A percentile compares a stretch with the other conserved stretches of the same genome.
phyloP scores from a whole-genome alignment of 1,284 basidiomycete genomes.

The Cutaneotrichosporon cutaneum region DNA sequence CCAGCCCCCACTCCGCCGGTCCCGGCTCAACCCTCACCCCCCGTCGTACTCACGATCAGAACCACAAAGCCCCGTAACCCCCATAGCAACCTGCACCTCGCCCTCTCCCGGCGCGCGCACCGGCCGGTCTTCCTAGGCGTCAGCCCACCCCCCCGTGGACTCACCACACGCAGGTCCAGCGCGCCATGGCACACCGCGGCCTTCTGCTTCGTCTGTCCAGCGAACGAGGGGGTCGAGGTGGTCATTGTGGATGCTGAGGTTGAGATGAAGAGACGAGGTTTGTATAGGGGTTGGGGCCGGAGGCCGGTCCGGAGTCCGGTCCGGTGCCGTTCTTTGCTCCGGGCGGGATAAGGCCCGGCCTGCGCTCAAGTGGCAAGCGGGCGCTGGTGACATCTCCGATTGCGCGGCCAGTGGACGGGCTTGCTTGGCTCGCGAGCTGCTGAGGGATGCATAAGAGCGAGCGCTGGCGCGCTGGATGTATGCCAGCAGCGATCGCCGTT shows the following conservation, averaged over 20 bases:
- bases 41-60: conserved; percentile 69
- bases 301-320: background rate
- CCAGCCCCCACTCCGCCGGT: background rate
- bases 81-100: conserved; percentile 56
- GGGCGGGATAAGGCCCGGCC: no score
- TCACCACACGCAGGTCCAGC: conserved; percentile 55
- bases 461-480: no score
- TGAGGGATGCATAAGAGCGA: no score
- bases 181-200: conserved; percentile 55
- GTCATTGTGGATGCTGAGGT: background rate
- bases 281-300: background rate
- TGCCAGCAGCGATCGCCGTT: background rate
- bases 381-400: no score
- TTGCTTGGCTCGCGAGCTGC: no score
- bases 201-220: conserved; percentile 32
- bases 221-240: background rate
- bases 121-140: conserved; percentile 49
- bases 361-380: no score
- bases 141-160: no score
- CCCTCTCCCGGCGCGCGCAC: conserved; percentile 43
- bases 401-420: no score
- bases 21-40: background rate
- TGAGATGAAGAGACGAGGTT: no score
- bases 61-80: conserved; percentile 86
- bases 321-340: no score